Base-by-base conservation (phyloP, 73 alveolate species). In the Paramecium pentaurelia region DNA sequence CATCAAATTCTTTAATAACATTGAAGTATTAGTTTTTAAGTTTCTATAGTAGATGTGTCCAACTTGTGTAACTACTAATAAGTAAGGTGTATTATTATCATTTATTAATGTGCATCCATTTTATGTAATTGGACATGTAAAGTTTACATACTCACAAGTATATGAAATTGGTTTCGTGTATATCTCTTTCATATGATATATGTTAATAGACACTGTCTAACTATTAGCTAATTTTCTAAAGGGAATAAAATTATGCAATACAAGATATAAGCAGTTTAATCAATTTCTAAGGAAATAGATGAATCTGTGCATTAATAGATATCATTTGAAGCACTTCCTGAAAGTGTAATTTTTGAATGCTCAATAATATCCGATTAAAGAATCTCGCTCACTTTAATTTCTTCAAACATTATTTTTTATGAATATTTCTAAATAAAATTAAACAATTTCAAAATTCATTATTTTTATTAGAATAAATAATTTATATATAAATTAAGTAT, bases 51-150 rank as follows among this genome's bases (percentile, higher is more conserved):
- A 64, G 9, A 64, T 64, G 20, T 64, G 51, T 64, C 84, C 84
- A 32, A 28, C 49, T 34, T 64, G 47, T 14, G 84, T 64, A 12
- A 64, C 51, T 0, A 64, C 84, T 14, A 64, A 64, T 34, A 64
- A 64, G 22, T 64, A 64, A 9, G 84, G 84, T 64, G 47, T 64
- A 32, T 64, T 64, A 64, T 28, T 64, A 34, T 64, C 28, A 8
- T 64, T 64, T 25, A 64, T 64, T 14, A 64, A 34, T 28, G 84
- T 64, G 47, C 84, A 64, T 64, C 84, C 84, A 64, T 64, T 64
- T 34, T 64, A 28, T 64, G 84, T 64, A 64, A 64, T 7, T 2
- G 28, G 47, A 32, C 6, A 6, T 11, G 84, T 28, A 64, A 64
- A 64, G 11, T 28, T 12, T 22, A 64, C 10, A 64, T 64, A 64